Base-by-base conservation (phyloP, 805 yeast species). In the Priceomyces carsonii region DNA sequence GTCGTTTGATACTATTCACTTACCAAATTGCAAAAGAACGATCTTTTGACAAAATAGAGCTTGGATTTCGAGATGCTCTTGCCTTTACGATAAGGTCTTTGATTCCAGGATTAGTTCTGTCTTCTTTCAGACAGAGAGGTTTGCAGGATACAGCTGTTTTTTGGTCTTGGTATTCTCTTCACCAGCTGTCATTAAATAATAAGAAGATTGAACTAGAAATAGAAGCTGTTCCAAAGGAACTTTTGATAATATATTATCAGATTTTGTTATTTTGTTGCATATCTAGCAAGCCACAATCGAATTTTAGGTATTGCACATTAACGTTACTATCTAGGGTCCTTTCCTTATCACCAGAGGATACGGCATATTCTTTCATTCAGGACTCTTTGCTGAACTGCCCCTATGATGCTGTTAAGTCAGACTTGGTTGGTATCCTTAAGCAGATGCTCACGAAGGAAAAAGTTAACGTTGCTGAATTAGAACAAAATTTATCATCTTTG, bases 311-410 rank as follows among this genome's bases (percentile, higher is more conserved):
- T 31, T 63, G 77, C 19, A 64, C 72, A 8, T 75, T 79, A 48
- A 80, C 90, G 0, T 62, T 86, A 27, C 58, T 87, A 22, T 79
- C 85, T 1, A 79, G 80, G 45, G 50, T 86, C 2, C 61, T 91
- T 45, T 73, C 83, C 6, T 53, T 73, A 14, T 57, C 80, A 20
- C 75, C 80, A 0, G 86, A 85, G 40, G 63, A 65, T 1, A 58
- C 69, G 8, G 60, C 84, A 0, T 86, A 78, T 57, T 63, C 65
- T 3, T 85, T 84, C 51, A 62, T 87, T 10, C 51, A 69, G 16
- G 88, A 86, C 50, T 71, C 88, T 0, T 64, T 91, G 33, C 62
- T 66, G 18, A 66, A 74, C 33, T 84, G 91, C 50, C 90, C 93
- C 2, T 77, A 71, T 50, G 78, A 71, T 25, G 73, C 74, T 25